A percentile compares a stretch with the other conserved stretches of the same genome.
phyloP scores from a whole-genome alignment of 139 green algal genomes.

The Protoeuglena noctilucae region DNA sequence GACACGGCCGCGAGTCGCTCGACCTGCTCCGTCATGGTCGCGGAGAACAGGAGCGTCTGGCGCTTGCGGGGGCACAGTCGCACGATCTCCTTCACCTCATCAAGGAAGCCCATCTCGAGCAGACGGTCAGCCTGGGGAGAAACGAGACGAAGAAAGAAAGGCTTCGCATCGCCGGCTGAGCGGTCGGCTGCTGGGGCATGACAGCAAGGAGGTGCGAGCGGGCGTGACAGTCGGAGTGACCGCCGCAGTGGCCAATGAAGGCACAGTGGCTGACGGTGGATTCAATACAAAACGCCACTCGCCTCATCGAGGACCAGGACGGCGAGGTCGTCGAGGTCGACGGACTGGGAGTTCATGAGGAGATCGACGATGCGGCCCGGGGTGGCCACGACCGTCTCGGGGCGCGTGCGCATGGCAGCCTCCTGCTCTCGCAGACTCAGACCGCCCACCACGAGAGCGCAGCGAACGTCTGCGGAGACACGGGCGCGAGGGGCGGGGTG shows the following conservation, averaged over 20 bases:
- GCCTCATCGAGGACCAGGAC: constrained; percentile 90
- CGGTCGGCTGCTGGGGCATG: too few relatives aligned
- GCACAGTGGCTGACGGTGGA: too few relatives aligned
- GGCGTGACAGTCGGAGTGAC: too few relatives aligned
- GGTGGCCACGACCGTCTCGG: constrained; percentile 86
- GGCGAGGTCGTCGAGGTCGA: constrained; percentile 80
- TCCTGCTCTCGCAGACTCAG: constrained; percentile 68
- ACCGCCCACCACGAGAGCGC: constrained; percentile 81
- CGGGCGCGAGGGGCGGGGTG: too few relatives aligned
- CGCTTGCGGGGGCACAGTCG: constrained; percentile 54
- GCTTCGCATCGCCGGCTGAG: too few relatives aligned
- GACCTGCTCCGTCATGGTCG: constrained; percentile 56
- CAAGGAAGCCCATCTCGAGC: constrained; percentile 75
- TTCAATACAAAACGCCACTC: too few relatives aligned
- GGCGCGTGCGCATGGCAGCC: constrained; percentile 34
- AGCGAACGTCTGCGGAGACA: constrained; percentile 71
- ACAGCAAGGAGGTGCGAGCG: too few relatives aligned
- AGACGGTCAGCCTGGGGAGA: constrained; percentile 77
- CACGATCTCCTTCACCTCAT: constrained; percentile 70
- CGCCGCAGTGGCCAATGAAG: too few relatives aligned
- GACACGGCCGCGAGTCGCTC: constrained; percentile 50
- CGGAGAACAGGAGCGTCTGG: constrained; percentile 91
- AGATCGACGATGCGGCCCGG: constrained; percentile 86
- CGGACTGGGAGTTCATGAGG: constrained; percentile 68
- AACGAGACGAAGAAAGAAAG: too few relatives aligned